Conservation (phyloP, 352 stramenopile genomes). For the Phytophthora hybrid region DNA sequence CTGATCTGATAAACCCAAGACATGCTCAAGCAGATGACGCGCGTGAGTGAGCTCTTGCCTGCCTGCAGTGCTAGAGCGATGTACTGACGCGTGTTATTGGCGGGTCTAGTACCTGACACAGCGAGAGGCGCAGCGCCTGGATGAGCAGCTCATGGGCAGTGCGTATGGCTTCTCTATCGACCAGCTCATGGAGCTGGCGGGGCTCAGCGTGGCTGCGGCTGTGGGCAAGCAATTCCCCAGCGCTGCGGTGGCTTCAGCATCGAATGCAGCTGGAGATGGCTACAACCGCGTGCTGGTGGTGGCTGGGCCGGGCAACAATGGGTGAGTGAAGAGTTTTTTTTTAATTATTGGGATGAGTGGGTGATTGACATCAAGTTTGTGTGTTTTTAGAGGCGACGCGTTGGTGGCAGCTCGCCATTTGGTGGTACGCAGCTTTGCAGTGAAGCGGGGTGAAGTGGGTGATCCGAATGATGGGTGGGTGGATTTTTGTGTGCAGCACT, state of each 20-base stretch:
- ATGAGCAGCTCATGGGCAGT: slow-evolving; percentile 92
- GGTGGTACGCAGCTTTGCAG: slow-evolving; percentile 51
- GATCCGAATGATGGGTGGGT: background rate
- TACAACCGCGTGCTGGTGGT: slow-evolving; percentile 91
- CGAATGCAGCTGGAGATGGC: too few relatives aligned
- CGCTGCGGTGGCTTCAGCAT: background rate
- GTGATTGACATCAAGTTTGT: background rate
- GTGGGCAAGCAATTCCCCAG: slow-evolving; percentile 79
- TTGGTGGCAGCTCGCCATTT: slow-evolving; percentile 98
- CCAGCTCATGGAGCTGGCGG: slow-evolving; percentile 99
- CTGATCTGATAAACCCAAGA: background rate
- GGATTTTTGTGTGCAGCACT: slow-evolving; percentile 74
- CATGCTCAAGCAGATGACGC: background rate
- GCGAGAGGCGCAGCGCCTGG: slow-evolving; percentile 80
- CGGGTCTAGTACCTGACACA: slow-evolving; percentile 69
- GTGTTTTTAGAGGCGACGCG: slow-evolving; percentile 91
- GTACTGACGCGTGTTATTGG: background rate
- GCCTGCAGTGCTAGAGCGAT: background rate
- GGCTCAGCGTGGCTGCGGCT: slow-evolving; percentile 94
- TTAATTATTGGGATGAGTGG: background rate
- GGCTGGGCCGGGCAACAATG: slow-evolving; percentile 98
- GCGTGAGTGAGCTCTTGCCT: background rate
- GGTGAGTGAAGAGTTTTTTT: slow-evolving; percentile 48
- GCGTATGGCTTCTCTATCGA: slow-evolving; percentile 93
- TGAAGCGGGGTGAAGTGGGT: background rate